Conservation (phyloP, 257 asterid species). For the Lycium barbarum region DNA sequence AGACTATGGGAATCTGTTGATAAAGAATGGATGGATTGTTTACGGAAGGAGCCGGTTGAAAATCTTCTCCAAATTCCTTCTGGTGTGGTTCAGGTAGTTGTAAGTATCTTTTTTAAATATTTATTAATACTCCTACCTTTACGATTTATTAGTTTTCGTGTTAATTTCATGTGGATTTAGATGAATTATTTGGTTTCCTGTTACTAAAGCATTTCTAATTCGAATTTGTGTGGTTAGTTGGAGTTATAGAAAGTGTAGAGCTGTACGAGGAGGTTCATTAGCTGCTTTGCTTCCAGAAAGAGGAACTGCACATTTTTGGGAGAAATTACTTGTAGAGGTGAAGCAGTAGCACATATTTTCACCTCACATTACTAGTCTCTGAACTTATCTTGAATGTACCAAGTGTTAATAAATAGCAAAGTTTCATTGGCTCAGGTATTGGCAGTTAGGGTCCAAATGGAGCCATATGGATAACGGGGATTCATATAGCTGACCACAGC, state of each 20-base stretch:
- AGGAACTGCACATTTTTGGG: background rate
- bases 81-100: constrained; percentile 50
- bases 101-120: background rate
- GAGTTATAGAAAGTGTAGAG: background rate
- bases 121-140: background rate
- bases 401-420: background rate
- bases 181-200: background rate
- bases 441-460: background rate
- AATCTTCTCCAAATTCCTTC: constrained; percentile 71
- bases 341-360: background rate
- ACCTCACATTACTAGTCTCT: background rate
- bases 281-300: background rate
- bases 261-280: background rate
- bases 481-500: background rate
- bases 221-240: background rate
- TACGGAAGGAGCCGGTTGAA: constrained; percentile 63
- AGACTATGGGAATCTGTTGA: constrained; percentile 85
- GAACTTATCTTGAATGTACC: background rate
- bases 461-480: background rate
- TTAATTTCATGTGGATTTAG: background rate
- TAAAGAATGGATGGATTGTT: constrained; percentile 83
- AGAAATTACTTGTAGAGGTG: background rate
- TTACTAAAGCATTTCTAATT: background rate
- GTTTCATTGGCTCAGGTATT: background rate
- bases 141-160: background rate